Evolutionary conservation across 2,329 filamentous ascomycete genomes (phyloP).

Genomic region (Exophiala bonariae): DNA sequence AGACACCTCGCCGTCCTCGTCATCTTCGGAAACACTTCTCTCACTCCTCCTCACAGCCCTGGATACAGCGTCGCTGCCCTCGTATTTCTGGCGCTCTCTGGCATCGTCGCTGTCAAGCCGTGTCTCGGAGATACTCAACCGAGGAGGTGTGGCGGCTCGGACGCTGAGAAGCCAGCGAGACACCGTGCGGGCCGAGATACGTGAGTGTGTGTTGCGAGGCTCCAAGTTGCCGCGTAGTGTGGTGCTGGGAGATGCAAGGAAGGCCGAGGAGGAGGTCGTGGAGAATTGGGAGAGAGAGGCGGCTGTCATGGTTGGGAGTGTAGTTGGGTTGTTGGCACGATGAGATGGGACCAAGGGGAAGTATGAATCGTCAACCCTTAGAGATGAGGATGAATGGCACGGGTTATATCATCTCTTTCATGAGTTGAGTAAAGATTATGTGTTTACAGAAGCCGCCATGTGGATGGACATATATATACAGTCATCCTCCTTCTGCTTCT

Average conservation of each 20-base stretch:
- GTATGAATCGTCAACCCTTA: no score
- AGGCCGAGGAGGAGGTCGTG: conserved; percentile 44
- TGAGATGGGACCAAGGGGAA: conserved; percentile 4
- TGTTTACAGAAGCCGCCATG: neutral
- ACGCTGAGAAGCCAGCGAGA: conserved; percentile 76
- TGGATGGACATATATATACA: conserved; percentile 5
- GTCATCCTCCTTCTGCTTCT: neutral
- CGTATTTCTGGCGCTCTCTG: conserved; percentile 90
- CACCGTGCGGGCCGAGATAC: conserved; percentile 72
- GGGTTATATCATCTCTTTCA: no score
- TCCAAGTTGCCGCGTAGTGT: conserved; percentile 64
- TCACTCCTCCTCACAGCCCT: conserved; percentile 72
- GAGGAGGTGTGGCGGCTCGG: conserved; percentile 80
- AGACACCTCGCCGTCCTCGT: conserved; percentile 15
- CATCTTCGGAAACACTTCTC: conserved; percentile 51
- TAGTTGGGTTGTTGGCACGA: conserved; percentile 58
- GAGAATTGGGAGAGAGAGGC: conserved; percentile 83
- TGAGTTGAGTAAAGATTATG: conserved; percentile 12
- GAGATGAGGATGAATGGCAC: no score
- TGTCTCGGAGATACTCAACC: conserved; percentile 79
- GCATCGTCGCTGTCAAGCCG: conserved; percentile 73
- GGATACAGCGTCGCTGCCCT: conserved; percentile 82
- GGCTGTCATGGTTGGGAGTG: conserved; percentile 88
- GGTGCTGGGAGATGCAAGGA: conserved; percentile 42
- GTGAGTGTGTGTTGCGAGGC: conserved; percentile 79